phyloP scores from a whole-genome alignment of 805 yeast genomes.

The Naumovozyma dairenensis region DNA sequence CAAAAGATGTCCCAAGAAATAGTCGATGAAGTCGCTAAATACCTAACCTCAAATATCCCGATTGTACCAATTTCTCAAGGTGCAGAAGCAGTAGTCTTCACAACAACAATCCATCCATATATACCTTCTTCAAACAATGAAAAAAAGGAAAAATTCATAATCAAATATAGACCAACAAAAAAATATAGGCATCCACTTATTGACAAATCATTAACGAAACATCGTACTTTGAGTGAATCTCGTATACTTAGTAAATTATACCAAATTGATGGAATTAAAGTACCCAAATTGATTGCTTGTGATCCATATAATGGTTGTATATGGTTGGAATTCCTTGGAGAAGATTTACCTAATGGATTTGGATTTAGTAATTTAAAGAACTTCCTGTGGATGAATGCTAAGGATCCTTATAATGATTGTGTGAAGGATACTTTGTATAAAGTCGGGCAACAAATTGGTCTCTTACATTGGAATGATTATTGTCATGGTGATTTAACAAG shows the following conservation, averaged over 20 bases:
- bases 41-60: slow-evolving; percentile 40
- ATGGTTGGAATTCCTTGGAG: slow-evolving; percentile 80
- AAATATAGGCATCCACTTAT: slow-evolving; percentile 81
- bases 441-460: slow-evolving; percentile 63
- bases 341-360: slow-evolving; percentile 38
- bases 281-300: slow-evolving; percentile 66
- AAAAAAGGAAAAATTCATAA: slow-evolving; percentile 37
- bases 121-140: slow-evolving; percentile 24
- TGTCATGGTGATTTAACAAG: slow-evolving; percentile 93
- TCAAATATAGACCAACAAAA: slow-evolving; percentile 83
- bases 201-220: slow-evolving; percentile 66
- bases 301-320: slow-evolving; percentile 72
- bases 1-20: slow-evolving; percentile 52
- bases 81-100: slow-evolving; percentile 79
- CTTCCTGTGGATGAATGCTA: slow-evolving; percentile 50
- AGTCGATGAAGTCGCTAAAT: slow-evolving; percentile 33
- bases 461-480: slow-evolving; percentile 64
- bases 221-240: slow-evolving; percentile 77
- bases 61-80: slow-evolving; percentile 66
- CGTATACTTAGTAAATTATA: slow-evolving; percentile 55
- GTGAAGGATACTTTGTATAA: slow-evolving; percentile 37
- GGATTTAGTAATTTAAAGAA: slow-evolving; percentile 57
- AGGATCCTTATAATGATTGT: slow-evolving; percentile 26
- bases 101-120: slow-evolving; percentile 59
- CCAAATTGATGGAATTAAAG: slow-evolving; percentile 40